phyloP scores from a whole-genome alignment of 2,329 filamentous ascomycete species.

The Curvularia eragrostidis region DNA sequence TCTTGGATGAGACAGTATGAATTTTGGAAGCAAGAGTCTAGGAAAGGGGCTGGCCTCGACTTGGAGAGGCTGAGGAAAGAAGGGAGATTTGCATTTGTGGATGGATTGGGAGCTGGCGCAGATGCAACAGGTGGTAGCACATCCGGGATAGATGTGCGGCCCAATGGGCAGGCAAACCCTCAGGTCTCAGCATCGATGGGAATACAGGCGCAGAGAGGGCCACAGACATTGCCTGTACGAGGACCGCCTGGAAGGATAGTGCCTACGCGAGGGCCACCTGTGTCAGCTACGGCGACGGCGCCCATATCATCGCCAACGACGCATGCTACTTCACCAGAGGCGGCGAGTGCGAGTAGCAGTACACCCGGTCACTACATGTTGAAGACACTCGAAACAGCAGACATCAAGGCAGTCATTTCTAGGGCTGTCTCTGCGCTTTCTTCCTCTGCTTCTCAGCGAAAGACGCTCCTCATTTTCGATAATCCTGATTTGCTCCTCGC shows the following conservation, averaged over 20 bases:
- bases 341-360: constrained; percentile 4
- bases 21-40: constrained; percentile 78
- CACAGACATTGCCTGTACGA: constrained; percentile 24
- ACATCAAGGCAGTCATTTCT: constrained; percentile 36
- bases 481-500: constrained; percentile 54
- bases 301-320: constrained; percentile 6
- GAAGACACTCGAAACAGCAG: constrained; percentile 34
- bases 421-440: constrained; percentile 33
- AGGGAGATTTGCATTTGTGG: constrained; percentile 73
- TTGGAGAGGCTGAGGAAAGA: constrained; percentile 65
- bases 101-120: constrained; percentile 70
- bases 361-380: constrained; percentile 30
- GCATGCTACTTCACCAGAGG: background rate
- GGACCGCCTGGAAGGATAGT: constrained; percentile 27
- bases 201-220: constrained; percentile 5
- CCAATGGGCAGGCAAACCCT: constrained; percentile 8
- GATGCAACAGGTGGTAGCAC: constrained; percentile 6
- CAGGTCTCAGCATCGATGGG: background rate
- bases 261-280: constrained; percentile 24
- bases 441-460: constrained; percentile 23
- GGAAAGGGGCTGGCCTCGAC: constrained; percentile 75
- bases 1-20: constrained; percentile 80
- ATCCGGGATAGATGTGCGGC: constrained; percentile 1
- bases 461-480: constrained; percentile 55
- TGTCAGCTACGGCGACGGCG: background rate